Evolutionary conservation across 75 land plant genomes (phyloP).

Genomic region (Selaginella tamariscina): DNA sequence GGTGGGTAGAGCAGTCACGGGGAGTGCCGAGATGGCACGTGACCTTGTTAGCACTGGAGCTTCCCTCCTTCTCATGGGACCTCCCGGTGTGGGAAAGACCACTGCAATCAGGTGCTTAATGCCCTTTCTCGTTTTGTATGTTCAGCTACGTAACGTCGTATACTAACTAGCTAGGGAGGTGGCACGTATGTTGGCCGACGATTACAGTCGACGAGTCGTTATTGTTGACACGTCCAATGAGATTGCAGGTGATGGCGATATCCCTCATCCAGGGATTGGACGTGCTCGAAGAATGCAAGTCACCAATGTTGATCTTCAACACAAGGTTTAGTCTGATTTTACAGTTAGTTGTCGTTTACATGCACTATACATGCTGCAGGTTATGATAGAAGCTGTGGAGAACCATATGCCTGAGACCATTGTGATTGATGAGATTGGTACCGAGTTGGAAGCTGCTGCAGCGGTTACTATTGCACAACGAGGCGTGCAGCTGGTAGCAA

Average conservation of each 20-base stretch:
- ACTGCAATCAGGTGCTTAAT: slow-evolving; percentile 69
- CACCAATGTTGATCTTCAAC: slow-evolving; percentile 92
- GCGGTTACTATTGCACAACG: slow-evolving; percentile 97
- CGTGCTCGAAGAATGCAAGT: slow-evolving; percentile 98
- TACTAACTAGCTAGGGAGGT: slow-evolving; percentile 48
- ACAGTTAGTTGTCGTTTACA: neutral
- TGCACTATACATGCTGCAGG: too few relatives aligned
- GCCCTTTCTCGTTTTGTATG: neutral
- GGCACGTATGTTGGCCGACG: slow-evolving; percentile 82
- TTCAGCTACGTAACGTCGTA: neutral
- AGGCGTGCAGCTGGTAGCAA: slow-evolving; percentile 92
- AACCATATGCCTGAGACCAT: slow-evolving; percentile 97
- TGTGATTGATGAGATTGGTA: slow-evolving; percentile 95
- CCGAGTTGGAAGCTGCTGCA: slow-evolving; percentile 88
- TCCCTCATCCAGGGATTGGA: slow-evolving; percentile 95
- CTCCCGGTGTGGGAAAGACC: slow-evolving; percentile 97
- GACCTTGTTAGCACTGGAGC: slow-evolving; percentile 68
- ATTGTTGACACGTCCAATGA: slow-evolving; percentile 98
- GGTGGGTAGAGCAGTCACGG: slow-evolving; percentile 77
- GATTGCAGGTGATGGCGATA: slow-evolving; percentile 97
- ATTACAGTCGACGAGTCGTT: slow-evolving; percentile 72
- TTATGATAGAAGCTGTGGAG: slow-evolving; percentile 99
- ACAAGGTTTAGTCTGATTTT: slow-evolving; percentile 37
- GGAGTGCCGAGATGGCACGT: slow-evolving; percentile 83
- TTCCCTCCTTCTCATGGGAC: slow-evolving; percentile 87